Evolutionary conservation across 345 rosid species (phyloP), one percentile per base, ranked within the genome.

Genomic region (Zanthoxylum bungeanum): DNA sequence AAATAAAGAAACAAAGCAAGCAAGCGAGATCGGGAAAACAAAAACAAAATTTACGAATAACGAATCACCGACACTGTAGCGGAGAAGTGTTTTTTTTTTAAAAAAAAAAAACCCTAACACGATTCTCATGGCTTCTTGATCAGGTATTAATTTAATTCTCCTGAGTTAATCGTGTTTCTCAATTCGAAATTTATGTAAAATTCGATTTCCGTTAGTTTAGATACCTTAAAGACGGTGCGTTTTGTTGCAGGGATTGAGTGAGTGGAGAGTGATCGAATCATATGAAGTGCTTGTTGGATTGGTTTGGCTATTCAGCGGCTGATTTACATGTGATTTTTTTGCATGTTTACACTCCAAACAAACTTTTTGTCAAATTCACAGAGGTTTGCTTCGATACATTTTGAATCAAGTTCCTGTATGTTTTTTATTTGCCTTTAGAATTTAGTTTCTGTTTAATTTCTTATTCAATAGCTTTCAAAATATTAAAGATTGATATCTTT

Each of bases 251-350:
- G 58, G 24, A 53, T 68, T 68, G 52, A 42, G 52, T 57, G 55
- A 31, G 28, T 50, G 27, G 62, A 55, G 75, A 52, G 53, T 58
- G 52, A 57, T 68, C 37, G 37, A 75, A 81, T 71, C 80, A 76
- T 78, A 76, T 78, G 74, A 77, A 68, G 79, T 82, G 68, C 50
- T 68, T 67, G 64, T 78, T 76, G 27, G 53, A 36, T 65, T 68
- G 79, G 73, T 57, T 62, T 74, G 75, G 64, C 52, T 76, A 68
- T 76, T 47, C 56, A 28, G 68, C 77, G 22, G 67, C 73, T 69
- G 72, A 73, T 78, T 72, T 68, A n/a, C 71, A 69, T 67, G 76
- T 65, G n/a, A 71, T 51, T 50, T 66, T 66, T 68, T 64, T 74
- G 68, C 79, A 79, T 49, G 63, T 50, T 39, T 50, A 14, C 36